These are phyloP conservation scores for Calonectria naviculata DNA, from an alignment of 2,329 filamentous ascomycete species.

Conservation along the genomic window DNA sequence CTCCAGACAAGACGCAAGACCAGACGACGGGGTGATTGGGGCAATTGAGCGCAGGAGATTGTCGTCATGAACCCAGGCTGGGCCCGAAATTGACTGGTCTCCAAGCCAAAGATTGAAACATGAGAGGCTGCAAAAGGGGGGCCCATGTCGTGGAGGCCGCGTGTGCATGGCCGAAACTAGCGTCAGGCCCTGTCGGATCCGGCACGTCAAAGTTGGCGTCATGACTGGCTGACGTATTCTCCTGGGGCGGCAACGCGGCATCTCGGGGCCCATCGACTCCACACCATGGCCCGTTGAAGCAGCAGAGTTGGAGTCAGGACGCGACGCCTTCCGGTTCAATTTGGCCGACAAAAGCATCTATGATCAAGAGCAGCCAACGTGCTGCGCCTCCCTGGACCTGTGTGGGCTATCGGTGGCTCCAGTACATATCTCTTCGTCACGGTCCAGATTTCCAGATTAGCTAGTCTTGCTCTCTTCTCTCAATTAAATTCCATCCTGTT, in stretches of 20 bases:
- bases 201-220: conserved; percentile 2
- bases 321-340: conserved; percentile 1
- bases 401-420: not conserved
- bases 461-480: not conserved
- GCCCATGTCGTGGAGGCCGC: not conserved
- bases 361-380: not conserved
- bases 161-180: not conserved
- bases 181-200: not conserved
- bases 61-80: not conserved
- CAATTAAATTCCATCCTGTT: conserved; percentile 1
- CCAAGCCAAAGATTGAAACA: not conserved
- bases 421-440: not conserved
- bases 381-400: not conserved
- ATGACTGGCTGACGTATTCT: conserved; percentile 11
- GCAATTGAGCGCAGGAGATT: not conserved
- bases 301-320: not conserved
- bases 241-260: conserved; percentile 5
- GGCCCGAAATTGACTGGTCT: not conserved
- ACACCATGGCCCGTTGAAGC: not conserved
- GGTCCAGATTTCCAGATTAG: not conserved
- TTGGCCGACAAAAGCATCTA: conserved; percentile 1
- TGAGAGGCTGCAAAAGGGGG: not conserved
- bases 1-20: not conserved
- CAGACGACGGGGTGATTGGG: not conserved
- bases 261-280: conserved; percentile 5